Conservation (phyloP, 371 early-diverging fungal genomes). For the Thermomucor indicae-seudaticae region DNA sequence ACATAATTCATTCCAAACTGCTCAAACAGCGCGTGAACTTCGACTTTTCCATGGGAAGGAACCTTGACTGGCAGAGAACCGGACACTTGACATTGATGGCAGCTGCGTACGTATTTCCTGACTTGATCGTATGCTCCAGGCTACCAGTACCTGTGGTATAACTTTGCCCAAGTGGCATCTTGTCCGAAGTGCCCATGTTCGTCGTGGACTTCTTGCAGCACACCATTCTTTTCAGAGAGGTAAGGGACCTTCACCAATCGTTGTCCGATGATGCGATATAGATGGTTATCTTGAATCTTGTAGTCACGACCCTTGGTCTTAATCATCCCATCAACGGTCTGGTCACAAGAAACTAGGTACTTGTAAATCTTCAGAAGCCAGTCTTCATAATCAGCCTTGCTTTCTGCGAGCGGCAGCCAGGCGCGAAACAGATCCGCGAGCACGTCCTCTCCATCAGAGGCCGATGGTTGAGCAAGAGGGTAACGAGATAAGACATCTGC, state of each 20-base stretch:
- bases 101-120: neutral
- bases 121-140: neutral
- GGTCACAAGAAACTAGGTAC: neutral
- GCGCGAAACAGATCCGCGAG: no score
- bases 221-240: neutral
- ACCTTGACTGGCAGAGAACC: neutral
- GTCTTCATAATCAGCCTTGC: neutral
- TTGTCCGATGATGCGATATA: neutral
- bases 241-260: slow-evolving; percentile 2
- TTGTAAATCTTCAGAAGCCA: neutral
- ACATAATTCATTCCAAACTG: neutral
- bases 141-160: neutral
- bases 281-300: neutral
- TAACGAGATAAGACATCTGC: no score
- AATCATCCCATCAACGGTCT: neutral
- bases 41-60: neutral
- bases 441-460: no score
- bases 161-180: neutral
- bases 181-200: slow-evolving; percentile 11
- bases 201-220: slow-evolving; percentile 6
- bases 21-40: neutral
- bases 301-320: neutral
- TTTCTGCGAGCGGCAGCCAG: no score
- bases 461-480: no score
- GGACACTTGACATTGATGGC: neutral